Conservation (phyloP, 345 rosid species). For the Hibiscus trionum region DNA sequence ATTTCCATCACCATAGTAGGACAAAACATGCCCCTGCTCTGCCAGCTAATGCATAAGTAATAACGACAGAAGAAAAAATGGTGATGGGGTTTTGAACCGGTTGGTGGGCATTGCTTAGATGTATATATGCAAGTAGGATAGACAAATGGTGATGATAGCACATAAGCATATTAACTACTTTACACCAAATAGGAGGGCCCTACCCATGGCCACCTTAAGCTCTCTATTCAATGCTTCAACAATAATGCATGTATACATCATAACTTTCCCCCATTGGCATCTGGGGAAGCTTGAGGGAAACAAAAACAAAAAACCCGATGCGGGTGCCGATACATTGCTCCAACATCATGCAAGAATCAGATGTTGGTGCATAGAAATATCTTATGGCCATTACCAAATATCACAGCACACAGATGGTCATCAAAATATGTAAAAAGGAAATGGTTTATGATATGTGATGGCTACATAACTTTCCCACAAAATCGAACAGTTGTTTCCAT, state of each 20-base stretch:
- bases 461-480: not conserved
- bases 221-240: not conserved
- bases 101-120: slow-evolving; percentile 15
- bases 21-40: slow-evolving; percentile 19
- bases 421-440: not conserved
- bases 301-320: not conserved
- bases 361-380: not conserved
- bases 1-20: not conserved
- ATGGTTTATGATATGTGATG: not conserved
- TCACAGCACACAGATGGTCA: not conserved
- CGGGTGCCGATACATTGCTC: not conserved
- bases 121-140: slow-evolving; percentile 11
- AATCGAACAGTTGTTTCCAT: not conserved
- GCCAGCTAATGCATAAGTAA: slow-evolving; percentile 34
- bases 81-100: slow-evolving; percentile 25
- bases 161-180: slow-evolving; percentile 11
- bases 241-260: not conserved
- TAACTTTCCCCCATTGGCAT: not conserved
- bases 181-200: slow-evolving; percentile 31
- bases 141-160: slow-evolving; percentile 21
- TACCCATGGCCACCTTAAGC: slow-evolving; percentile 8
- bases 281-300: not conserved
- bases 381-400: too few relatives aligned
- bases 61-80: slow-evolving; percentile 17
- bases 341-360: not conserved